Evolutionary conservation across 495 filamentous ascomycete species (phyloP).

Genomic region (Neurospora sp.): DNA sequence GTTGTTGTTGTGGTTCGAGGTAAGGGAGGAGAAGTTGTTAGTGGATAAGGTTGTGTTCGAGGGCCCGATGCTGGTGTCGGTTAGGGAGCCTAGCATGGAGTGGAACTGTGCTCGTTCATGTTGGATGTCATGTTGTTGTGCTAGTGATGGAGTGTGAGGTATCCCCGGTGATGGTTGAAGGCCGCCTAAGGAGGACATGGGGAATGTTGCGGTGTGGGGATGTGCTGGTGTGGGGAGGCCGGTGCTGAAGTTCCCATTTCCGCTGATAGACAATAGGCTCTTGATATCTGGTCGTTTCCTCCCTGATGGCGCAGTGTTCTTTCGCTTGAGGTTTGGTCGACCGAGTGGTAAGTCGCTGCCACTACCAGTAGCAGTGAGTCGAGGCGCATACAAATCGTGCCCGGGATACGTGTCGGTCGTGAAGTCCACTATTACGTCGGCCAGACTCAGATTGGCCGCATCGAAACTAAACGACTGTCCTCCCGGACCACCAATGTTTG

Average conservation of each 20-base stretch:
- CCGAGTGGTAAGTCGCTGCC: slow-evolving; percentile 3
- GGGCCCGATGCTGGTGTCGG: slow-evolving; percentile 4
- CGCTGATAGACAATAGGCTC: slow-evolving; percentile 12
- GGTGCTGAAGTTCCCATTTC: slow-evolving; percentile 14
- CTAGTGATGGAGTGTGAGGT: slow-evolving; percentile 19
- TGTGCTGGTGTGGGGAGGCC: slow-evolving; percentile 20
- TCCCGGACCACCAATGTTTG: slow-evolving; percentile 30
- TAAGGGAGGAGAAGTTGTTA: slow-evolving; percentile 12
- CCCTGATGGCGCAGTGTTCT: slow-evolving; percentile 20
- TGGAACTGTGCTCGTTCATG: background rate
- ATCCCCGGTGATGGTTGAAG: slow-evolving; percentile 19
- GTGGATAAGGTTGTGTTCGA: background rate
- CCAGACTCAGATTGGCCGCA: slow-evolving; percentile 38
- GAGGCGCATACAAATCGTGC: slow-evolving; percentile 29
- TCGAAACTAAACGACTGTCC: slow-evolving; percentile 39
- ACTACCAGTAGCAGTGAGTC: too few species aligned
- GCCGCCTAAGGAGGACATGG: slow-evolving; percentile 13
- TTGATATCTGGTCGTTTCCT: slow-evolving; percentile 26
- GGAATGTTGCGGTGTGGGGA: slow-evolving; percentile 22
- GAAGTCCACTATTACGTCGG: slow-evolving; percentile 42
- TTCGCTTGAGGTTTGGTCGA: slow-evolving; percentile 33
- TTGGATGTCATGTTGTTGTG: slow-evolving; percentile 12
- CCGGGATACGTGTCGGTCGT: slow-evolving; percentile 36
- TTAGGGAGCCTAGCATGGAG: slow-evolving; percentile 13
- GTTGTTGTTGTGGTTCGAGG: background rate